phyloP scores from a whole-genome alignment of 1,284 basidiomycete genomes.

The Apiotrichum akiyoshidainum region DNA sequence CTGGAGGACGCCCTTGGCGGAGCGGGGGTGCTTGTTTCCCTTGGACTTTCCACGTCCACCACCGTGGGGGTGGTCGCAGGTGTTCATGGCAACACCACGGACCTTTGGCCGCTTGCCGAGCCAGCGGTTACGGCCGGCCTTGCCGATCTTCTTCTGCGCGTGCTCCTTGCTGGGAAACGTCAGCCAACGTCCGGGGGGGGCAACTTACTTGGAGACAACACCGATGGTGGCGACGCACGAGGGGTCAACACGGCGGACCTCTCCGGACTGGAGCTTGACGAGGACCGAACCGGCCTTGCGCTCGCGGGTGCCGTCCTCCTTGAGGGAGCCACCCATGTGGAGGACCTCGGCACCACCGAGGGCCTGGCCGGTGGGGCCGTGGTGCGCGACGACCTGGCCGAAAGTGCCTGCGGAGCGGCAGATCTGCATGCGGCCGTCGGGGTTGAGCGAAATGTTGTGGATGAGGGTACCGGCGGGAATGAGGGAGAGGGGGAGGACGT shows the following conservation, averaged over 20 bases:
- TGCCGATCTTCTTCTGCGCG: slow-evolving; percentile 79
- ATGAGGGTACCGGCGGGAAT: slow-evolving; percentile 90
- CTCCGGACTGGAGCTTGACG: slow-evolving; percentile 85
- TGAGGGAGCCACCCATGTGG: slow-evolving; percentile 34
- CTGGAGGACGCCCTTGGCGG: slow-evolving; percentile 88
- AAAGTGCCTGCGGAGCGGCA: slow-evolving; percentile 86
- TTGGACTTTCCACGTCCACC: slow-evolving; percentile 97
- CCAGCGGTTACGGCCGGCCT: slow-evolving; percentile 88
- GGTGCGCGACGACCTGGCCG: slow-evolving; percentile 73
- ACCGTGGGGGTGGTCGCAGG: slow-evolving; percentile 93
- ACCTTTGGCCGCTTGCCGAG: slow-evolving; percentile 82
- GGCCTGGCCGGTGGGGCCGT: slow-evolving; percentile 52
- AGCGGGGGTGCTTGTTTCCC: slow-evolving; percentile 87
- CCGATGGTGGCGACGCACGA: slow-evolving; percentile 88
- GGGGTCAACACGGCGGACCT: slow-evolving; percentile 79
- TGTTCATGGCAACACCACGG: slow-evolving; percentile 98
- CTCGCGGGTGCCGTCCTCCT: slow-evolving; percentile 22
- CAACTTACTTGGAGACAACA: slow-evolving; percentile 72
- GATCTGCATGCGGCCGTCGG: slow-evolving; percentile 73
- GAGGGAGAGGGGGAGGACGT: slow-evolving; percentile 85
- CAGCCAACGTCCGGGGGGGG: no score
- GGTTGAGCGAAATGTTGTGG: slow-evolving; percentile 77
- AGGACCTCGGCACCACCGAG: slow-evolving; percentile 43
- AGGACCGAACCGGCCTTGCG: slow-evolving; percentile 54
- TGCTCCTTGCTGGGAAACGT: slow-evolving; percentile 72